Percentiles rank a stretch among this genome's conserved stretches.
Conservation (phyloP, 495 filamentous ascomycete genomes). For the Penicillium samsonianum region DNA sequence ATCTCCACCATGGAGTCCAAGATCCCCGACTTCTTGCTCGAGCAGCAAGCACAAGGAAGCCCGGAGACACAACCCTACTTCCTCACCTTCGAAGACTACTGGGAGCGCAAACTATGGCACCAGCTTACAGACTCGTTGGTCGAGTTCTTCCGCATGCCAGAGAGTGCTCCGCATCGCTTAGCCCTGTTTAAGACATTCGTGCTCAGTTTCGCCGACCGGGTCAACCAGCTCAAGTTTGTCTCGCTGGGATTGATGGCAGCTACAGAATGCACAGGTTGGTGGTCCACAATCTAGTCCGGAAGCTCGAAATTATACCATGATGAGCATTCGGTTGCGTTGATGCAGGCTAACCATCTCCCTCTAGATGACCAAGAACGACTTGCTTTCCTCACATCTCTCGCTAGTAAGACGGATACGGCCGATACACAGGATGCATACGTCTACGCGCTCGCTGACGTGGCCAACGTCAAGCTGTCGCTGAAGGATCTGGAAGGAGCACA, state of each 20-base stretch:
- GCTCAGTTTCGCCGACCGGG: conserved; percentile 93
- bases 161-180: conserved; percentile 82
- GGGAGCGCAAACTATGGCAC: conserved; percentile 99
- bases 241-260: conserved; percentile 83
- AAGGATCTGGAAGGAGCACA: conserved; percentile 73
- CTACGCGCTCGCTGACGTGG: conserved; percentile 88
- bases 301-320: not conserved
- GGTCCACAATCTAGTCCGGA: not conserved
- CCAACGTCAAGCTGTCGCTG: conserved; percentile 80
- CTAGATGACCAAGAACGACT: conserved; percentile 86
- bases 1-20: conserved; percentile 70
- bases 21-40: conserved; percentile 86
- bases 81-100: conserved; percentile 92
- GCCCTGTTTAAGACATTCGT: conserved; percentile 92
- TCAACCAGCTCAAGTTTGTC: conserved; percentile 98
- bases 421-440: conserved; percentile 96
- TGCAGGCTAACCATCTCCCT: conserved; percentile 11
- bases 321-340: not conserved
- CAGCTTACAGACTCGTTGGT: conserved; percentile 90
- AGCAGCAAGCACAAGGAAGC: conserved; percentile 81
- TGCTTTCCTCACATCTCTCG: conserved; percentile 79
- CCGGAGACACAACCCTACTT: conserved; percentile 84
- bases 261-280: conserved; percentile 79
- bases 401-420: conserved; percentile 85
- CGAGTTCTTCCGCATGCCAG: conserved; percentile 81